Evolutionary conservation across 2,329 filamentous ascomycete species (phyloP), one percentile per base, ranked within the genome.

Genomic region (Dactylellina sp.): DNA sequence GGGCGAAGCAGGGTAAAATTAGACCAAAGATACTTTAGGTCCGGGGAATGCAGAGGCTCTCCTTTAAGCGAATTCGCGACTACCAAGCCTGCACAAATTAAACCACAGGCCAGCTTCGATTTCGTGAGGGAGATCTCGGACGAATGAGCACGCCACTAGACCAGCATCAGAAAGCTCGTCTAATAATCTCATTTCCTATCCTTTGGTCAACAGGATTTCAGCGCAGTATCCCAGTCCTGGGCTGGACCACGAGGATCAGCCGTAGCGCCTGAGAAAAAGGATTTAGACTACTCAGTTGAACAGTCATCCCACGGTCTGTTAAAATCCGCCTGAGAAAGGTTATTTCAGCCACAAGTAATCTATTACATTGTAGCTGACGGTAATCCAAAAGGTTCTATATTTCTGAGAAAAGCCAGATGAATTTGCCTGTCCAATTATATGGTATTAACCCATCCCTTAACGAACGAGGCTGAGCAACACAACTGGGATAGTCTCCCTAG

Each of bases 1-100:
- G 57, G 68, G 68, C 68, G 68, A 72, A 72, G 68, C 68, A 72
- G 52, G 42, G 53, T 72, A 72, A 72, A 72, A 55, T 72, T 72
- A 72, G 68, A 71, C 25, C 22, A 24, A 59, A 50, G 55, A 42
- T 39, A 60, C 44, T 49, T 55, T 50, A 28, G 14, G 3, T 59
- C 20, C 7, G 20, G 59, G 39, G 16, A 35, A 25, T 40, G 53
- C 60, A 42, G 28, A 66, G 49, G 40, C 56, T 39, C 55, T 20
- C 25, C 1, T n/a, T 39, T 68, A 68, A 68, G 63, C 63, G 63
- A 72, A 57, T 40, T 47, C 28, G 53, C 53, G 60, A 64, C 42
- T 50, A 49, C 28, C 25, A 32, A 37, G 37, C 68, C 2, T 40
- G 65, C 57, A 57, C 37, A 52, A 53, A 37, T 24, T 25, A 22